Base-by-base conservation (phyloP, 805 yeast genomes). In the Candida ovalis region DNA sequence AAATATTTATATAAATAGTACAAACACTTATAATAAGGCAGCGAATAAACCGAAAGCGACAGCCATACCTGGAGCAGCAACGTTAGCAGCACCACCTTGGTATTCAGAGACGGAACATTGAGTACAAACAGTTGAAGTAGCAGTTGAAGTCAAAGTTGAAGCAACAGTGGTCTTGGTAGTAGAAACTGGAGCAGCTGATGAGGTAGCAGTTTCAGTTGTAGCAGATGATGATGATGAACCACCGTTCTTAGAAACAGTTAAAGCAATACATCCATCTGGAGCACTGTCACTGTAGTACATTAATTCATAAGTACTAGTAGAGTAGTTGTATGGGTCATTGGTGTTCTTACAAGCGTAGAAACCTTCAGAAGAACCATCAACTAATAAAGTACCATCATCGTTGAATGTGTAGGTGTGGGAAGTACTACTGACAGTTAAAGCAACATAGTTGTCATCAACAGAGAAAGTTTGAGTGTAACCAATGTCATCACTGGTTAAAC, bases 331-430 rank as follows among this genome's bases (percentile, higher is more conserved):
- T 15, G 76, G 75, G 56, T 75, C 78, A 40, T 57, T 57, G 44
- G 69, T 63, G 64, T 72, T 68, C 64, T 64, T 68, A 52, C 68
- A 67, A 44, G 72, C 76, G 52, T 55, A 66, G 60, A 72, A 70
- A 18, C 64, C 62, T 27, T 46, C 44, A 27, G 64, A 42, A 22
- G 68, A 52, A 40, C 68, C 67, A 42, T 60, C 54, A 43, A 63
- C 61, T 28, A 52, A 46, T 36, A 71, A 58, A 30, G 50, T 45
- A 33, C 61, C 68, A 39, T 32, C 45, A 17, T 28, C 22, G 23
- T 30, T 44, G 24, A 52, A 43, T 7, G 50, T 32, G 46, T 50
- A 40, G 17, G 40, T 23, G 25, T 22, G 40, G 15, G 22, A 1
- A 7, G 46, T 9, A 28, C 42, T 40, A 40, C 33, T 17, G 19